Percentiles rank a stretch among this genome's conserved stretches.
Evolutionary conservation across 192 early-diverging fungal species (phyloP).

Genomic region (Umbelopsis isabellina): DNA sequence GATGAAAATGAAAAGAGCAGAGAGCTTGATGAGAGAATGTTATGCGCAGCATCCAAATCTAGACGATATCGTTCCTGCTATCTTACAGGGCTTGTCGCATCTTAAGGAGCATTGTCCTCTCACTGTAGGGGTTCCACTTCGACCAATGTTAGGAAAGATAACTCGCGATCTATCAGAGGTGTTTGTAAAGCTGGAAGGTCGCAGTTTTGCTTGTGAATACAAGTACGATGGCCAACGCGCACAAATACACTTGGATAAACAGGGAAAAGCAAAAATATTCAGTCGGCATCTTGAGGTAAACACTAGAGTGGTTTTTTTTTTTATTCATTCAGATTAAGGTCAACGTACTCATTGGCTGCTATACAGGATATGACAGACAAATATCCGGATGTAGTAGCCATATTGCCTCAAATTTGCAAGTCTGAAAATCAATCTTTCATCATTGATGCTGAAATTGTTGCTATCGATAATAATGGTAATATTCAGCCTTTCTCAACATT

Average conservation of each 20-base stretch:
- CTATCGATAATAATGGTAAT: conserved; percentile 75
- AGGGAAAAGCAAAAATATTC: conserved; percentile 68
- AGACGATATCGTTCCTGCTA: conserved; percentile 67
- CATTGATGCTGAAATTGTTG: conserved; percentile 87
- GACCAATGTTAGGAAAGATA: conserved; percentile 91
- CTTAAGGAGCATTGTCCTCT: conserved; percentile 8
- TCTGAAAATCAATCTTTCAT: conserved; percentile 72
- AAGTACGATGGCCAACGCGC: conserved; percentile 94
- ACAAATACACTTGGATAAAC: conserved; percentile 75
- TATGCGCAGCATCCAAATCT: conserved; percentile 80
- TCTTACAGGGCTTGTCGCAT: neutral
- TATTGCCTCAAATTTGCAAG: conserved; percentile 58
- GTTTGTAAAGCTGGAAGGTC: conserved; percentile 77
- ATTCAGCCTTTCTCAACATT: conserved; percentile 87
- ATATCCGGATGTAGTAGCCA: conserved; percentile 82
- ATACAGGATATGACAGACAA: conserved; percentile 68
- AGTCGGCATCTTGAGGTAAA: conserved; percentile 75
- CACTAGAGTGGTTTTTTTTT: neutral
- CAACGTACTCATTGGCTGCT: neutral
- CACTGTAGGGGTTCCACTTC: conserved; percentile 62
- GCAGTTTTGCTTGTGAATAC: conserved; percentile 83
- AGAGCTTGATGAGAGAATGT: conserved; percentile 52
- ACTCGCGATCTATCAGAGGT: conserved; percentile 81
- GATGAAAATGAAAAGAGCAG: conserved; percentile 42
- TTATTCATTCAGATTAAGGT: neutral